phyloP scores from a whole-genome alignment of 179 eudicot species.

The Spergularia azorica region DNA sequence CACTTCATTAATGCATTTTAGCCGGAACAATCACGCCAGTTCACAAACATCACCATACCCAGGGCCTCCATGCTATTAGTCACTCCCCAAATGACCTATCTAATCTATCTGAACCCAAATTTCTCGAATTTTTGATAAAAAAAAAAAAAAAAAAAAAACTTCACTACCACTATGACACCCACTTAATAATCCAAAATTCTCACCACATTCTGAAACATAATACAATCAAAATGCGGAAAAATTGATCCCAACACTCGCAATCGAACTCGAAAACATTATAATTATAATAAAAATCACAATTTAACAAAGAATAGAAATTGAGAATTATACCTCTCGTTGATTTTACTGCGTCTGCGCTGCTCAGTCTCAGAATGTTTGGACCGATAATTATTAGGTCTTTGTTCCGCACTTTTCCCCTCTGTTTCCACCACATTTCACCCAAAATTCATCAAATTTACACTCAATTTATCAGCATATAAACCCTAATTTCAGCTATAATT shows the following conservation, averaged over 20 bases:
- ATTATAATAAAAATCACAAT: not conserved
- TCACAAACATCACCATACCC: not conserved
- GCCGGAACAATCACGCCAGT: not conserved
- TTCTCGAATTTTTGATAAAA: too few species aligned
- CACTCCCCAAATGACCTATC: too few species aligned
- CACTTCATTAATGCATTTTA: not conserved
- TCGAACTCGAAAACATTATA: slow-evolving; percentile 9
- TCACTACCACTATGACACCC: too few species aligned
- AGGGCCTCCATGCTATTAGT: not conserved
- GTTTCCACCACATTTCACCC: slow-evolving; percentile 19
- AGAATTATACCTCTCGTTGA: slow-evolving; percentile 73
- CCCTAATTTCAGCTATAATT: not conserved
- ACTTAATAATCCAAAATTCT: too few species aligned
- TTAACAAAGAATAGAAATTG: not conserved
- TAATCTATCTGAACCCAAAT: too few species aligned
- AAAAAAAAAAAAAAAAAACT: too few species aligned
- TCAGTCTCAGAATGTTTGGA: slow-evolving; percentile 98
- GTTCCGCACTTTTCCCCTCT: slow-evolving; percentile 61
- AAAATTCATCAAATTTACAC: not conserved
- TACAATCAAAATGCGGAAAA: slow-evolving; percentile 5
- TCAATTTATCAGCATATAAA: not conserved
- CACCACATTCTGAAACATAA: not conserved
- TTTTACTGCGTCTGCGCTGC: slow-evolving; percentile 92
- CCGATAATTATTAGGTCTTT: slow-evolving; percentile 50
- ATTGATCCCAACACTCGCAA: not conserved